Conservation (phyloP, 2,329 filamentous ascomycete genomes). For the Nigrograna mackinnonii region DNA sequence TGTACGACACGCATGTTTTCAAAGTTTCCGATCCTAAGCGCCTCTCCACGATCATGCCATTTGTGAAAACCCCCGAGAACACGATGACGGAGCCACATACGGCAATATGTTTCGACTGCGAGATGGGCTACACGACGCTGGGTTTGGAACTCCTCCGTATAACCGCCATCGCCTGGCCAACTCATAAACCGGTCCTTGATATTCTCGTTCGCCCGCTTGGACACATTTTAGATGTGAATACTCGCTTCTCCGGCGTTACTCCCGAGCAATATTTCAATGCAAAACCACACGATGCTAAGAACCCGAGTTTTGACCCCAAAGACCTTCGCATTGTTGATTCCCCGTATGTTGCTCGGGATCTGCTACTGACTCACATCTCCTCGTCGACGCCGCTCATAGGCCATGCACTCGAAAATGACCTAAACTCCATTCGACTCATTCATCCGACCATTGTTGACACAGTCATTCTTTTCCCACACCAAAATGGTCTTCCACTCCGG, state of each 20-base stretch:
- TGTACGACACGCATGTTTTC: constrained; percentile 78
- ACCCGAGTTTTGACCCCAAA: constrained; percentile 24
- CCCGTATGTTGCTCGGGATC: constrained; percentile 71
- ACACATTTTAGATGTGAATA: constrained; percentile 87
- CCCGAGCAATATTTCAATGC: constrained; percentile 76
- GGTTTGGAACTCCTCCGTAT: constrained; percentile 89
- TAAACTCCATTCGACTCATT: constrained; percentile 82
- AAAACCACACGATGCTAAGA: constrained; percentile 30
- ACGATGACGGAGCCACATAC: constrained; percentile 44
- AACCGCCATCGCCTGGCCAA: constrained; percentile 87
- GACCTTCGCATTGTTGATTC: constrained; percentile 74
- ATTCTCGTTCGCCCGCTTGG: constrained; percentile 83
- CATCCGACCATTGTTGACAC: constrained; percentile 88
- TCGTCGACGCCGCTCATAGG: constrained; percentile 84
- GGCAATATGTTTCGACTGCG: constrained; percentile 89
- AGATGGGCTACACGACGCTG: constrained; percentile 93
- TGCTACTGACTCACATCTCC: constrained; percentile 76
- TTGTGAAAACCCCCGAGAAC: constrained; percentile 75
- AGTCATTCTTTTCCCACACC: constrained; percentile 80
- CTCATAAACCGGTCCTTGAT: constrained; percentile 75
- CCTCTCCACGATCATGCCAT: constrained; percentile 78
- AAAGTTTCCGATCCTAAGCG: constrained; percentile 77
- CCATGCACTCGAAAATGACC: constrained; percentile 93
- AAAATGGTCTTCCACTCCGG: constrained; percentile 73
- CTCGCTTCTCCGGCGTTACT: constrained; percentile 85